Evolutionary conservation across 2,329 filamentous ascomycete species (phyloP).

Genomic region (Aspergillus sp.): DNA sequence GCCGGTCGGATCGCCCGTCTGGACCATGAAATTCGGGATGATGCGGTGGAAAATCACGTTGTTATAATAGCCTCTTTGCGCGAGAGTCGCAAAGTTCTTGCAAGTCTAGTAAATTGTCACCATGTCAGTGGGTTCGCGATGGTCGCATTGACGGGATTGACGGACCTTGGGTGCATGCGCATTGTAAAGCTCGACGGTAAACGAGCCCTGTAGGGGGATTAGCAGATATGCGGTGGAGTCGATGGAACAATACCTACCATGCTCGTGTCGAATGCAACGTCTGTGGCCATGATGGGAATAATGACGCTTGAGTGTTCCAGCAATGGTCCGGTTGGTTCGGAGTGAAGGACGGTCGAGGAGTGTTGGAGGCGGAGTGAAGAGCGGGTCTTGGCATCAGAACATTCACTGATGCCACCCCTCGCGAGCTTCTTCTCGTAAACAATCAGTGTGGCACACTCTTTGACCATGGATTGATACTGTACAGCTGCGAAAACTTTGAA

Average conservation of each 20-base stretch:
- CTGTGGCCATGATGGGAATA: constrained; percentile 62
- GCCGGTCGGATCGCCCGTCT: constrained; percentile 90
- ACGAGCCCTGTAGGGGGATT: constrained; percentile 61
- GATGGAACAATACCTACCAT: constrained; percentile 58
- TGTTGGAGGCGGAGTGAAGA: constrained; percentile 9
- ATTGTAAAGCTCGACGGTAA: constrained; percentile 87
- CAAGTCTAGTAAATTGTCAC: constrained; percentile 58
- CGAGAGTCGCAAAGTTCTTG: constrained; percentile 81
- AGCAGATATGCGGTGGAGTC: constrained; percentile 5
- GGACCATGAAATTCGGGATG: constrained; percentile 94
- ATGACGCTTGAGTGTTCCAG: background rate
- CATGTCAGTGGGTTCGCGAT: constrained; percentile 14
- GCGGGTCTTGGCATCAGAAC: constrained; percentile 20
- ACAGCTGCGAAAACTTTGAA: background rate
- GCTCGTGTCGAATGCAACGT: constrained; percentile 77
- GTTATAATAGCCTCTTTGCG: constrained; percentile 83
- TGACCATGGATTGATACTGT: constrained; percentile 10
- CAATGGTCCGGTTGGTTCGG: background rate
- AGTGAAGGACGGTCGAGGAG: background rate
- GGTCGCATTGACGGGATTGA: background rate
- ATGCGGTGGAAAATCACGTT: constrained; percentile 85
- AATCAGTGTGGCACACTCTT: background rate
- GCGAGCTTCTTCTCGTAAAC: constrained; percentile 6
- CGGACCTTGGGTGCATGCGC: constrained; percentile 72
- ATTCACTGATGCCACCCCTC: constrained; percentile 4